These are phyloP conservation scores for Cyamopsis tetragonoloba DNA, from an alignment of 306 rosid genomes.

Conservation along the genomic window DNA sequence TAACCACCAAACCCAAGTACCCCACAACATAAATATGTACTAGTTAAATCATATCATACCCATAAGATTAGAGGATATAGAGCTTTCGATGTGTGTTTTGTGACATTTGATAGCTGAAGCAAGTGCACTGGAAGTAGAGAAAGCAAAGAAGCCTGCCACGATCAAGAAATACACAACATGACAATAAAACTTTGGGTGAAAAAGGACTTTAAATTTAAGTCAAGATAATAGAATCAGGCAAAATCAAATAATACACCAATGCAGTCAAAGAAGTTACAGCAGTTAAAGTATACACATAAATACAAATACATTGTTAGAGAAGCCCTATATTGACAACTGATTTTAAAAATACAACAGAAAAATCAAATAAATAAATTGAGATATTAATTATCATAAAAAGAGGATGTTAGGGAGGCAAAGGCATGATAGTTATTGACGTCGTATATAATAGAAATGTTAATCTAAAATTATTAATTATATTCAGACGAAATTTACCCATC, in stretches of 20 bases:
- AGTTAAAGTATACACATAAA: background rate
- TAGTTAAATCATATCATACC: conserved; percentile 55
- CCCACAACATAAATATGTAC: conserved; percentile 15
- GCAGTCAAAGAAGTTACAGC: background rate
- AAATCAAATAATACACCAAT: background rate
- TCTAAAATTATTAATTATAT: background rate
- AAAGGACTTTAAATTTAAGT: background rate
- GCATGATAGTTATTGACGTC: conserved; percentile 1
- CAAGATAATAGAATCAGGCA: conserved; percentile 5
- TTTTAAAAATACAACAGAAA: conserved; percentile 12
- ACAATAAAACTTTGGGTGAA: conserved; percentile 4
- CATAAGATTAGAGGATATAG: conserved; percentile 64
- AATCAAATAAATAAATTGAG: conserved; percentile 6
- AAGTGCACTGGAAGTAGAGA: conserved; percentile 78
- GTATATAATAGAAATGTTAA: background rate
- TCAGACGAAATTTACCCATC: conserved; percentile 6
- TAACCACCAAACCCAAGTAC: conserved; percentile 11
- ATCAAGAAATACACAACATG: conserved; percentile 31
- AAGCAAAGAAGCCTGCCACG: conserved; percentile 80
- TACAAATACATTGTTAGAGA: background rate
- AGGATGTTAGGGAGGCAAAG: conserved; percentile 1
- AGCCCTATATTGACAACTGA: background rate
- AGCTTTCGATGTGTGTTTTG: conserved; percentile 52
- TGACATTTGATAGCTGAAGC: conserved; percentile 46
- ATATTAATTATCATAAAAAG: background rate